These are phyloP conservation scores for Erodium texanum DNA, from an alignment of 441 rosid genomes.

Conservation along the genomic window DNA sequence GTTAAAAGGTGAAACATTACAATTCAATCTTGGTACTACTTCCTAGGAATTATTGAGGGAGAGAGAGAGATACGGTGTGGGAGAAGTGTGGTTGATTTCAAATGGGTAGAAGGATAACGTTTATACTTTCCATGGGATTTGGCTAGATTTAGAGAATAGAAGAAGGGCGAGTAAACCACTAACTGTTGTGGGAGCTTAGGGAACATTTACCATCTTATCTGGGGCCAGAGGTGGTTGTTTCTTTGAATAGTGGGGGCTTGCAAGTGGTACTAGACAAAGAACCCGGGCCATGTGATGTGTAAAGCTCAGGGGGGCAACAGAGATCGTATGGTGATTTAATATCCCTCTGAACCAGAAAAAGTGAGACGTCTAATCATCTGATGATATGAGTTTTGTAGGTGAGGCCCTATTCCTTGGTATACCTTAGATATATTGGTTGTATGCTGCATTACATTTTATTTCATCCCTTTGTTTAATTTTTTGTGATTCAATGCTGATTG, in stretches of 20 bases:
- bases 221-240: slow-evolving; percentile 3
- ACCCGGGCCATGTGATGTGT: slow-evolving; percentile 1
- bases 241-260: neutral
- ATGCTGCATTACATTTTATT: slow-evolving; percentile 8
- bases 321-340: neutral
- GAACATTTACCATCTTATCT: slow-evolving; percentile 9
- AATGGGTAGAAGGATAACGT: slow-evolving; percentile 13
- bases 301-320: neutral
- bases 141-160: slow-evolving; percentile 7
- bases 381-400: slow-evolving; percentile 25
- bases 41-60: slow-evolving; percentile 24
- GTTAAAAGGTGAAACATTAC: slow-evolving; percentile 23
- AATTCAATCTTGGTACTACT: slow-evolving; percentile 16
- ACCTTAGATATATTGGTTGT: slow-evolving; percentile 8
- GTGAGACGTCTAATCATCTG: slow-evolving; percentile 14
- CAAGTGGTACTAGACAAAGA: slow-evolving; percentile 5
- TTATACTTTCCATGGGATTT: slow-evolving; percentile 14
- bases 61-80: slow-evolving; percentile 10
- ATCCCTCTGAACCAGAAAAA: slow-evolving; percentile 15
- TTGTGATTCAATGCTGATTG: neutral
- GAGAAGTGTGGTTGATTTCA: slow-evolving; percentile 5
- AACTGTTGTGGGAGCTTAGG: slow-evolving; percentile 18
- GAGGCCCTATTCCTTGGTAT: slow-evolving; percentile 10
- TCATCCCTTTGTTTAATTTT: neutral
- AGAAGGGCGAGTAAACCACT: slow-evolving; percentile 2